A percentile compares a stretch with the other conserved stretches of the same genome.
These are phyloP conservation scores for Didymella keratinophila DNA, from an alignment of 2,329 filamentous ascomycete genomes.

Conservation along the genomic window DNA sequence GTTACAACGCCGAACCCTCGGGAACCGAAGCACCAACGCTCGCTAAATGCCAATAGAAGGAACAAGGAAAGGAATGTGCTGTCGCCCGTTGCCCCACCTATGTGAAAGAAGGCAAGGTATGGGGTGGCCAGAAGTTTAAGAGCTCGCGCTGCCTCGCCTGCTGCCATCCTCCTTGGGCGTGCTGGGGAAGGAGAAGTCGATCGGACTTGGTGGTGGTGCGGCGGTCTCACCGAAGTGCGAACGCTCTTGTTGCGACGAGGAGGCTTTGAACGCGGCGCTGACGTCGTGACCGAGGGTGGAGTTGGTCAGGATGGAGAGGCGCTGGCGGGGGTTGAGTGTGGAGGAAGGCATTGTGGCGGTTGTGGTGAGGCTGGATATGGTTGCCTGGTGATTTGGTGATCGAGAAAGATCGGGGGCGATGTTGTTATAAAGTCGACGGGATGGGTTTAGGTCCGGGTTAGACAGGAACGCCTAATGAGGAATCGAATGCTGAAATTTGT, in stretches of 20 bases:
- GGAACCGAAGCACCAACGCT: not conserved
- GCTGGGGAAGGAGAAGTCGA: conserved; percentile 52
- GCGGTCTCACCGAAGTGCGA: conserved; percentile 48
- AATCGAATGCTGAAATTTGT: conserved; percentile 2
- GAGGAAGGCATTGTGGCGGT: conserved; percentile 40
- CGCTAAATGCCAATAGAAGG: not conserved
- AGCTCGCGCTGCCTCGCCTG: conserved; percentile 28
- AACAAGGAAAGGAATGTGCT: not conserved
- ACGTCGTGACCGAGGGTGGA: conserved; percentile 52
- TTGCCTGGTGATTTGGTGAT: not conserved
- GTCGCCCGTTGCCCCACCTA: too few relatives aligned
- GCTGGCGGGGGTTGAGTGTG: conserved; percentile 49
- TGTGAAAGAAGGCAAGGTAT: too few relatives aligned
- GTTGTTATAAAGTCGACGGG: not conserved
- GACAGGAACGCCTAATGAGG: conserved; percentile 1
- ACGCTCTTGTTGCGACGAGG: conserved; percentile 31
- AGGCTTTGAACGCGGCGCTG: conserved; percentile 51
- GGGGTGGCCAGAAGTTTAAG: not conserved
- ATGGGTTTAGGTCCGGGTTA: conserved; percentile 4
- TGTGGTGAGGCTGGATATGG: not conserved
- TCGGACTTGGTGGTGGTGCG: conserved; percentile 52
- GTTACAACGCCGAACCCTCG: not conserved
- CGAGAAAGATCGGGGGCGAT: not conserved
- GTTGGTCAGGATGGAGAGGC: conserved; percentile 53
- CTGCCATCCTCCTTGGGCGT: conserved; percentile 39